Conservation (phyloP, 768 basidiomycete species). For the Podaxis sp. region DNA sequence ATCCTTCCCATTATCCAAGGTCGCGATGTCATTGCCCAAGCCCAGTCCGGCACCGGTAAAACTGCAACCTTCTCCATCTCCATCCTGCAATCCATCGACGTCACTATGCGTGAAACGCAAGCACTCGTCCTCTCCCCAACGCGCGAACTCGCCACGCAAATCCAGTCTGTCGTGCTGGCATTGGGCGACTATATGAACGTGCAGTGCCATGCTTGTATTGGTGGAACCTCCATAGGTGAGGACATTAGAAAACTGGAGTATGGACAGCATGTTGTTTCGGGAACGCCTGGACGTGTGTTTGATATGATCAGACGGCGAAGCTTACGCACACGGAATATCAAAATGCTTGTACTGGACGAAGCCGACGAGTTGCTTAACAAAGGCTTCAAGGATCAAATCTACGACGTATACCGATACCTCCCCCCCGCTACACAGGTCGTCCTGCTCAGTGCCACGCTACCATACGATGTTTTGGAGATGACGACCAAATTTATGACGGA, state of each 20-base stretch:
- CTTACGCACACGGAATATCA: conserved; percentile 93
- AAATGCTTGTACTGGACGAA: conserved; percentile 94
- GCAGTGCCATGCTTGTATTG: conserved; percentile 97
- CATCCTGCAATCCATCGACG: conserved; percentile 96
- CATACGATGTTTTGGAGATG: conserved; percentile 97
- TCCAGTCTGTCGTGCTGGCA: conserved; percentile 94
- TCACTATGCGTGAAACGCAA: conserved; percentile 90
- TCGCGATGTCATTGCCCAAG: conserved; percentile 98
- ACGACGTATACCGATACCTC: conserved; percentile 96
- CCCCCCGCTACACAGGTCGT: conserved; percentile 98
- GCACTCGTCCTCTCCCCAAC: conserved; percentile 96
- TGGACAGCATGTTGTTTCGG: conserved; percentile 95
- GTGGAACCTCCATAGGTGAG: conserved; percentile 95
- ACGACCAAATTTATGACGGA: conserved; percentile 99
- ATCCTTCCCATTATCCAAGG: conserved; percentile 95
- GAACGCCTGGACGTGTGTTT: conserved; percentile 96
- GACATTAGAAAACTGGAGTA: conserved; percentile 97
- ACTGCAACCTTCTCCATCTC: conserved; percentile 98
- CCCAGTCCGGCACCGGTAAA: conserved; percentile 99
- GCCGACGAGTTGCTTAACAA: conserved; percentile 96
- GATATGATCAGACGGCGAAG: conserved; percentile 97
- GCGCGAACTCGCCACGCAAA: conserved; percentile 98
- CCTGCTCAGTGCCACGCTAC: conserved; percentile 91
- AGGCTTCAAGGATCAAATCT: conserved; percentile 99
- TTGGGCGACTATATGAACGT: conserved; percentile 99